Evolutionary conservation across 345 rosid genomes (phyloP), one percentile per base, ranked within the genome.

Genomic region (Arabidopsis suecica): DNA sequence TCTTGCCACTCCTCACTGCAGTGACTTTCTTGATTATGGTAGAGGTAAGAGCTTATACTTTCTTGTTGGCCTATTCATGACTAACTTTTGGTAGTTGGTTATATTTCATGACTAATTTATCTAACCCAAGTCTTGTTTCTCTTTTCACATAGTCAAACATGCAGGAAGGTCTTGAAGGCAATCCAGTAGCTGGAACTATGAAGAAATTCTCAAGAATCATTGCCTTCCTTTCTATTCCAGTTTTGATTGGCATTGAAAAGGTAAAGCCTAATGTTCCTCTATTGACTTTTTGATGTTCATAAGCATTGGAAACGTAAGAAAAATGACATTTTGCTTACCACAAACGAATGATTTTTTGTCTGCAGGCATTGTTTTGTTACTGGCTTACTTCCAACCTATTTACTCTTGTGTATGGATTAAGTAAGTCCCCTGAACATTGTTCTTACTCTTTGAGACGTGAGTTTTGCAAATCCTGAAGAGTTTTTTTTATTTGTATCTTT

Each of bases 151-250:
- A 84, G 87, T 82, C 82, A 58, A 83, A 87, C 64, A 78, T 81
- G 85, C 86, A 84, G 77, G 91, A 84, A 76, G 91, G 89, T 30
- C 53, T 87, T 70, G 88, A 85, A 78, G 89, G 91, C 61, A 87
- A 87, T 56, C 78, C 86, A 61, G 66, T 76, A 41, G 88, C 91
- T 68, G 83, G 84, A 49, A 83, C 82, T 74, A 82, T 85, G 91
- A 89, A 87, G 82, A 85, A 81, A 3, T 40, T 85, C 74, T 87
- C 83, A 9, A 83, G 94, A 79, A 76, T 78, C 74, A 22, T 87
- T 62, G 87, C 89, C 55, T 68, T 76, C 78, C 75, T 74, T 65
- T 61, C 85, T 32, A 71, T 87, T 78, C 94, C 94, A 48, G 49
- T 87, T 51, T 82, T 86, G 68, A 73, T 83, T 78, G 56, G 78